phyloP scores from a whole-genome alignment of 2,329 filamentous ascomycete genomes.

The Emergomyces orientalis region DNA sequence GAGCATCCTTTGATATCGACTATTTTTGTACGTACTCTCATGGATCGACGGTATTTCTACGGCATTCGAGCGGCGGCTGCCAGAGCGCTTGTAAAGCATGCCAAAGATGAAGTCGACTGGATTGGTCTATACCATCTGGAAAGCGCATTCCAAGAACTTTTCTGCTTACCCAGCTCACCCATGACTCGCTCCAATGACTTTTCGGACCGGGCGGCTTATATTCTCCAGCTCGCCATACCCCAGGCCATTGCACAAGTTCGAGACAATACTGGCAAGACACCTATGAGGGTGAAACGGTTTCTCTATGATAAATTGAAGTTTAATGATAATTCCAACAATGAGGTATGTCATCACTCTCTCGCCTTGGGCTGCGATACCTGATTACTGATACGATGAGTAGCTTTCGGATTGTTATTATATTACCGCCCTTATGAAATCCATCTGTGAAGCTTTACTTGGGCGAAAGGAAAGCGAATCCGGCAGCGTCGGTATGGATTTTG shows the following conservation, averaged over 20 bases:
- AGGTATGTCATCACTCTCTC: conserved; percentile 27
- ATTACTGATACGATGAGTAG: conserved; percentile 25
- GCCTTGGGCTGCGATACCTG: background rate
- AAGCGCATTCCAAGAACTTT: conserved; percentile 78
- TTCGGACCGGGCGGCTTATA: conserved; percentile 72
- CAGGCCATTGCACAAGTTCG: conserved; percentile 70
- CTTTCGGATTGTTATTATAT: conserved; percentile 89
- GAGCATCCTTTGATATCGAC: conserved; percentile 77
- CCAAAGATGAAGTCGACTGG: conserved; percentile 60
- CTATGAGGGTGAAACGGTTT: conserved; percentile 68
- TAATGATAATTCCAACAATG: conserved; percentile 89
- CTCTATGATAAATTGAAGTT: conserved; percentile 81
- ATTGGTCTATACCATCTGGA: conserved; percentile 76
- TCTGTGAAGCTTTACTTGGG: conserved; percentile 48
- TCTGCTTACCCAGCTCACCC: conserved; percentile 67
- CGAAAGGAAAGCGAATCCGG: conserved; percentile 29
- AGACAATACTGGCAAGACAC: conserved; percentile 65
- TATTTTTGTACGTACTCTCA: conserved; percentile 77
- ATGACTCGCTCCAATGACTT: conserved; percentile 90
- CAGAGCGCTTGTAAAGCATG: conserved; percentile 65
- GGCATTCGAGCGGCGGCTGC: conserved; percentile 84
- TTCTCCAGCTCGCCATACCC: conserved; percentile 74
- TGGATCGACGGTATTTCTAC: conserved; percentile 88
- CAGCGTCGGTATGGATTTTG: conserved; percentile 36
- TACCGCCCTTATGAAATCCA: conserved; percentile 60